Evolutionary conservation across 1,139 yeast genomes (phyloP), one percentile per base, ranked within the genome.

Genomic region (Magnusiomyces paraingens): DNA sequence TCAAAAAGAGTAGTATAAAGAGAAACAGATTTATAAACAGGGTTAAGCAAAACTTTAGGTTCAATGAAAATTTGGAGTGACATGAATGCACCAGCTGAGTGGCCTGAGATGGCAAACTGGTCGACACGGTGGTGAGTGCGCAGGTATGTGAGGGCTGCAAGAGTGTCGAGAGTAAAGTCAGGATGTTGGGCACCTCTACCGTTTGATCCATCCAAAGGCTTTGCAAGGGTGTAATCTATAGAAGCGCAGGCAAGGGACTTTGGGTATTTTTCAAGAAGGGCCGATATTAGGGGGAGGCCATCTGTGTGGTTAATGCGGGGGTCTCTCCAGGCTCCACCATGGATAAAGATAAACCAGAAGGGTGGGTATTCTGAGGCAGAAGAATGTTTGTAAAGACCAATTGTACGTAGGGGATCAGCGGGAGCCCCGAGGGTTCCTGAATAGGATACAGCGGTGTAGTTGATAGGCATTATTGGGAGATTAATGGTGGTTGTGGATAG

Each of bases 261-360:
- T 5, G 59, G 50, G 41, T 53, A 53, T 22, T 29, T 43, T 15
- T 44, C 21, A 6, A 62, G 58, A 12, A 69, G 55, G 3, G 49
- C 26, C 1, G 51, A 55, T 2, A 74, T 66, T 55, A 84, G 62
- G 2, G 63, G 62, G 17, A 71, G 70, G 55, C 81, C 82, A 63
- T 86, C 94, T 48, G 74, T 70, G 50, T 68, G 77, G 0, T 87
- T 81, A 64, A 84, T 83, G 1, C 60, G 66, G 0, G 83, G 81
- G 64, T 86, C 95, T 59, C 87, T 72, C 96, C 96, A 89, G 0
- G 93, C 95, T 0, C 96, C 96, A 0, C 96, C 96, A 66, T 89
- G 96, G 41, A 89, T 77, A 59, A 81, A 82, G 0, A 88, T 61
- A 4, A 70, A 56, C 73, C 73, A 71, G 17, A 22, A 29, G 3